Conservation (phyloP, 1,284 basidiomycete genomes). For the Pseudomicrostroma phylloplanum region DNA sequence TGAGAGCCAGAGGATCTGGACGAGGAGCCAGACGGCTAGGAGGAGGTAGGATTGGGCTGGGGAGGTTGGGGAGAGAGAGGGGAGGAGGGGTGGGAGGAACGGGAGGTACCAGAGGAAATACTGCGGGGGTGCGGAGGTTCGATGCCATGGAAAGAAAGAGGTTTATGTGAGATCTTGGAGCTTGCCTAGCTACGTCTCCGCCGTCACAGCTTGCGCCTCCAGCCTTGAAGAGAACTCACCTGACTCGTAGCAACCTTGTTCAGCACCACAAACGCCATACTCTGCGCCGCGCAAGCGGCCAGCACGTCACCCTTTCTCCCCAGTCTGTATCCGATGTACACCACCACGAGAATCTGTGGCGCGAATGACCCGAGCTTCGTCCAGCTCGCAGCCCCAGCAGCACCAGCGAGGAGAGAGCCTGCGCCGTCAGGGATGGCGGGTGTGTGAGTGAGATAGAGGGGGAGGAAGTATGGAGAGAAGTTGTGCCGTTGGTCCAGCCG, state of each 20-base stretch:
- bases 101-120: conserved; percentile 98
- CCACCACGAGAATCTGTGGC: conserved; percentile 66
- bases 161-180: background rate
- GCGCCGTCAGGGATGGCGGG: background rate
- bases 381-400: background rate
- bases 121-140: conserved; percentile 58
- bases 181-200: background rate
- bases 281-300: conserved; percentile 86
- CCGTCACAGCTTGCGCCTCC: too few relatives aligned
- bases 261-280: conserved; percentile 80
- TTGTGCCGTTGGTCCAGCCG: conserved; percentile 95
- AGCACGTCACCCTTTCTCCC: conserved; percentile 59
- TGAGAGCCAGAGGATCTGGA: conserved; percentile 48
- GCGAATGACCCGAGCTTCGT: conserved; percentile 47
- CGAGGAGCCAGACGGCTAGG: conserved; percentile 65
- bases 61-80: conserved; percentile 59
- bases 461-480: conserved; percentile 94
- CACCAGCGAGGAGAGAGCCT: background rate
- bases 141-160: background rate
- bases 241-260: conserved; percentile 99
- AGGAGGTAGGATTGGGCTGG: conserved; percentile 54
- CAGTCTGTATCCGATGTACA: conserved; percentile 65
- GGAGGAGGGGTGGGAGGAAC: conserved; percentile 75
- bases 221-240: too few relatives aligned
- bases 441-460: conserved; percentile 65